A percentile compares a stretch with the other conserved stretches of the same genome.
phyloP scores from a whole-genome alignment of 1,284 basidiomycete genomes.

The Trichosporon sp. region DNA sequence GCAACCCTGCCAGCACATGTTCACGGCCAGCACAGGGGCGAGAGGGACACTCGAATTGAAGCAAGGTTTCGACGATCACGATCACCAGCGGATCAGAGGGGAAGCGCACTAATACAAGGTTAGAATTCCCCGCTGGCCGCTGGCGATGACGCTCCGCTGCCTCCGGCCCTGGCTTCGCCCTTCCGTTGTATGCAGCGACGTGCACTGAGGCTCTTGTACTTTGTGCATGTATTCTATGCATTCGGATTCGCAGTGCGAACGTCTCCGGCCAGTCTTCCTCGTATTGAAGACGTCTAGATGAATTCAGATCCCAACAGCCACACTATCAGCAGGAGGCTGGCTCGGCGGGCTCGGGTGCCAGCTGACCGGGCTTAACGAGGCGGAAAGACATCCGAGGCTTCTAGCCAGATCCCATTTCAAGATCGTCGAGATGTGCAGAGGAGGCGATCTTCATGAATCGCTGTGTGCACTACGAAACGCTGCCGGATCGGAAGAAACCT shows the following conservation, averaged over 20 bases:
- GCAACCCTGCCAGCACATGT: background rate
- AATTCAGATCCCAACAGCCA: no score
- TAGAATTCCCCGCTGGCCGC: background rate
- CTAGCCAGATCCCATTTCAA: background rate
- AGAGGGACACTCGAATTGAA: background rate
- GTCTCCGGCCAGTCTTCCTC: no score
- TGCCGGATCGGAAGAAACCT: background rate
- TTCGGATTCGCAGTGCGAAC: no score
- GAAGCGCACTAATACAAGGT: background rate
- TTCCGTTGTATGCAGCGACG: background rate
- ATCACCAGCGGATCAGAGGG: background rate
- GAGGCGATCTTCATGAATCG: background rate
- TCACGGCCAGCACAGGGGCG: no score
- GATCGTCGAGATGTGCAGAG: background rate
- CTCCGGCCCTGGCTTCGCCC: no score
- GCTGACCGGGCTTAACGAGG: no score
- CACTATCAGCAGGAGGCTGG: no score
- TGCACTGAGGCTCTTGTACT: no score
- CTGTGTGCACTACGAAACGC: background rate
- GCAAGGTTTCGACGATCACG: slow-evolving; percentile 1
- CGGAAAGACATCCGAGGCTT: no score
- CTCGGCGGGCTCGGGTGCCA: no score
- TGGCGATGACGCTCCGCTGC: background rate
- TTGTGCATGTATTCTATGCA: background rate
- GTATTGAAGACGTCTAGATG: no score